phyloP scores from a whole-genome alignment of 2,329 filamentous ascomycete species.

The Microdochium trichocladiopsis region DNA sequence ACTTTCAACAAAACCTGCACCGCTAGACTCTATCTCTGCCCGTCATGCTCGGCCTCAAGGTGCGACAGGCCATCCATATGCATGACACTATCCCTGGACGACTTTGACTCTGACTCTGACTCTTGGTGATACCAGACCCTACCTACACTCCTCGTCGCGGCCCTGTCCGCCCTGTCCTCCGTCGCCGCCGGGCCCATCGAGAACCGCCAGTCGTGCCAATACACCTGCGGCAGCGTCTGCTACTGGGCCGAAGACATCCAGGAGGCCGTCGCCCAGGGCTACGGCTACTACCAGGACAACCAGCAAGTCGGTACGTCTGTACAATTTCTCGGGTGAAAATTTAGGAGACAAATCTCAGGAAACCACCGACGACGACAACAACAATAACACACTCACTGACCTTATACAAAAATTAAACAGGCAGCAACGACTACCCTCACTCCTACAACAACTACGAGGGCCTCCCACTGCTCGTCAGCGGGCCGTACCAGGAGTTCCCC shows the following conservation, averaged over 20 bases:
- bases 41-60: constrained; percentile 9
- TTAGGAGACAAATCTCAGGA: no score
- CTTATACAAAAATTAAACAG: no score
- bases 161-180: constrained; percentile 6
- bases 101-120: not conserved
- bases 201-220: constrained; percentile 1
- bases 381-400: no score
- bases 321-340: no score
- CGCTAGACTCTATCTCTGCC: not conserved
- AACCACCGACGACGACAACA: no score
- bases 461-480: constrained; percentile 48
- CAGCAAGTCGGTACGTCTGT: not conserved
- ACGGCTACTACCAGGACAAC: not conserved
- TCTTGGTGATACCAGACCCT: not conserved
- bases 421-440: constrained; percentile 41
- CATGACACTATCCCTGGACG: not conserved
- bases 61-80: not conserved
- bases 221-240: not conserved
- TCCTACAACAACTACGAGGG: constrained; percentile 56
- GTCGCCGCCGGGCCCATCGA: constrained; percentile 4
- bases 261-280: not conserved
- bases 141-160: constrained; percentile 6
- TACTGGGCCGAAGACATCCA: not conserved
- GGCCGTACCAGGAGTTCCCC: constrained; percentile 59
- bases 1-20: not conserved